phyloP scores from a whole-genome alignment of 2,329 filamentous ascomycete genomes.

The Neopestalotiopsis rosae region DNA sequence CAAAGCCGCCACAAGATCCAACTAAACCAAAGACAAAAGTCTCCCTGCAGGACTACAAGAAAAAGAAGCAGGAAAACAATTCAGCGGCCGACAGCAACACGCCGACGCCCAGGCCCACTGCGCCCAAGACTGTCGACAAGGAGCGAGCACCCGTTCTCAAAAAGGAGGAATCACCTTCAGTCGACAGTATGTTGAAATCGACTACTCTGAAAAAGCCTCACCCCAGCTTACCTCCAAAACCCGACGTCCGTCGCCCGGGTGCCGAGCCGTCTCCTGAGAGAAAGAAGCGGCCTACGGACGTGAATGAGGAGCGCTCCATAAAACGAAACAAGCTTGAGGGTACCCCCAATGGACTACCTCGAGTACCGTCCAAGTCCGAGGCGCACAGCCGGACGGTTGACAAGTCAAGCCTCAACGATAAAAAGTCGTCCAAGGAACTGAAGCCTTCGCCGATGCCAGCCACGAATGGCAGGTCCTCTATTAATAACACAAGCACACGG shows the following conservation, averaged over 20 bases:
- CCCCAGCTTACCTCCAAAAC: slow-evolving; percentile 27
- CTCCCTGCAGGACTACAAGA: slow-evolving; percentile 65
- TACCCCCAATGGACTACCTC: slow-evolving; percentile 26
- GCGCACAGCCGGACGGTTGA: slow-evolving; percentile 29
- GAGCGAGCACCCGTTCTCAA: slow-evolving; percentile 28
- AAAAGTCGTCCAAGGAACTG: slow-evolving; percentile 29
- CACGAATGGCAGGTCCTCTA: slow-evolving; percentile 34
- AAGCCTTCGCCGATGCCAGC: slow-evolving; percentile 30
- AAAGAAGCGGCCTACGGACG: slow-evolving; percentile 53
- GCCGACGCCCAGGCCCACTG: slow-evolving; percentile 24
- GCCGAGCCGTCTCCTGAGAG: slow-evolving; percentile 46
- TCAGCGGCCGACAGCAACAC: slow-evolving; percentile 19
- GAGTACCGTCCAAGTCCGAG: slow-evolving; percentile 28
- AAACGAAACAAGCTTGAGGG: slow-evolving; percentile 53
- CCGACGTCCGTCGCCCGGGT: slow-evolving; percentile 36
- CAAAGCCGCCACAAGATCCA: slow-evolving; percentile 31
- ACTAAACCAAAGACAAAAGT: slow-evolving; percentile 57
- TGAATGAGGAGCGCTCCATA: slow-evolving; percentile 46
- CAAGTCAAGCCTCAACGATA: slow-evolving; percentile 26
- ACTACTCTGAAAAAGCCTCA: slow-evolving; percentile 30
- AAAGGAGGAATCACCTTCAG: slow-evolving; percentile 24
- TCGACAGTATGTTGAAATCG: slow-evolving; percentile 30
- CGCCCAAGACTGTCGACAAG: slow-evolving; percentile 26
- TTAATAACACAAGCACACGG: slow-evolving; percentile 27
- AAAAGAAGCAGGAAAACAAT: slow-evolving; percentile 46